Evolutionary conservation across 768 basidiomycete species (phyloP).

Genomic region (Suillus sp.): DNA sequence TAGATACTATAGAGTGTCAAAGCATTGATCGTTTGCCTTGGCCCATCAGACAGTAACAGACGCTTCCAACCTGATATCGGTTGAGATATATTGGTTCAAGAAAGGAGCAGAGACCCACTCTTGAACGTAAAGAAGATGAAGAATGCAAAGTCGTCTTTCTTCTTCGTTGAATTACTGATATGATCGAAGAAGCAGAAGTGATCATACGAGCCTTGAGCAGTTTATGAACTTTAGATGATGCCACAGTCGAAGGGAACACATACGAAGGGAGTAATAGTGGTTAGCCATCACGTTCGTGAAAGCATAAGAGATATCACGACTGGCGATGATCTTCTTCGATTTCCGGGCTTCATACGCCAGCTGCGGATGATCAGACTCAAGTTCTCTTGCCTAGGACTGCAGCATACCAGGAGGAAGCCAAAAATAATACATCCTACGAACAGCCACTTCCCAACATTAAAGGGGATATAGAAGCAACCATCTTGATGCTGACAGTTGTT

Average conservation of each 20-base stretch:
- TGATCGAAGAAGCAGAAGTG: slow-evolving; percentile 99
- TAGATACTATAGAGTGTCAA: slow-evolving; percentile 94
- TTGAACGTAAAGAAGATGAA: slow-evolving; percentile 99
- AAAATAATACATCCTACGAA: slow-evolving; percentile 99
- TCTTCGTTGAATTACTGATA: slow-evolving; percentile 93
- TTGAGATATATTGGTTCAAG: slow-evolving; percentile 2
- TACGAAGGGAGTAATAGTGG: slow-evolving; percentile 93
- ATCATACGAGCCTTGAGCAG: slow-evolving; percentile 78
- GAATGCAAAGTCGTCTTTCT: slow-evolving; percentile 97
- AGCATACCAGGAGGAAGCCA: slow-evolving; percentile 87
- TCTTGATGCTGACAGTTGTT: slow-evolving; percentile 62
- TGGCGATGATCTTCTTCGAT: slow-evolving; percentile 90
- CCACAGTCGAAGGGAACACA: slow-evolving; percentile 32
- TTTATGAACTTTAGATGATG: slow-evolving; percentile 1
- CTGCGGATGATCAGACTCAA: slow-evolving; percentile 41
- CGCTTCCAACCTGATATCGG: slow-evolving; percentile 73
- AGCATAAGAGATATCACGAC: slow-evolving; percentile 95
- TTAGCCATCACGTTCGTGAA: slow-evolving; percentile 99
- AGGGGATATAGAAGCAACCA: slow-evolving; percentile 85
- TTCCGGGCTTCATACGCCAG: slow-evolving; percentile 92
- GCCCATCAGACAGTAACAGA: slow-evolving; percentile 89
- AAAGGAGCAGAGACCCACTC: slow-evolving; percentile 52
- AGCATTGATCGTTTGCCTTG: slow-evolving; percentile 97
- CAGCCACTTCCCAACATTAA: slow-evolving; percentile 90
- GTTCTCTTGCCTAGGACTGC: background rate